A percentile compares a stretch with the other conserved stretches of the same genome.
Conservation (phyloP, 768 basidiomycete species). For the Tricholoma flavovirens region DNA sequence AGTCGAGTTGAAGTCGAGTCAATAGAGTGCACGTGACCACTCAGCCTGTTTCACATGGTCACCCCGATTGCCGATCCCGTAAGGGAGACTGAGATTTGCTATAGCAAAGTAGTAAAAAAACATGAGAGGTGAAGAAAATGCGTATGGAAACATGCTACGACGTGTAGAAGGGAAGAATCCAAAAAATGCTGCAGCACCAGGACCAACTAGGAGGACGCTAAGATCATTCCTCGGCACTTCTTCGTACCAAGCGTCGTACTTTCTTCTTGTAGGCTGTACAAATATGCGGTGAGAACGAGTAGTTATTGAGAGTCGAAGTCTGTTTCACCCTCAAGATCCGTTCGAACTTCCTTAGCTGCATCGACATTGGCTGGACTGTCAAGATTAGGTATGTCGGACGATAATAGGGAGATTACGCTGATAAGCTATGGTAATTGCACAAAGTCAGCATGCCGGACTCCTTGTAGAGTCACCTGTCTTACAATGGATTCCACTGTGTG, state of each 20-base stretch:
- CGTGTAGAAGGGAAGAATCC: conserved; percentile 3
- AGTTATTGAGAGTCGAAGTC: neutral
- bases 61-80: neutral
- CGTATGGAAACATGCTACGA: conserved; percentile 7
- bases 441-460: conserved; percentile 8
- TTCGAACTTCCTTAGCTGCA: conserved; percentile 84
- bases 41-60: conserved; percentile 1
- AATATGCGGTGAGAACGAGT: conserved; percentile 9
- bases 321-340: conserved; percentile 50
- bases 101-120: neutral
- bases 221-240: conserved; percentile 78
- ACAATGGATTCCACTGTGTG: conserved; percentile 97
- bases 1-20: neutral
- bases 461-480: conserved; percentile 13
- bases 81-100: neutral
- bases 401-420: conserved; percentile 93
- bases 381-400: conserved; percentile 84
- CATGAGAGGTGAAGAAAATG: conserved; percentile 1
- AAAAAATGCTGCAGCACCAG: conserved; percentile 1
- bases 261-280: conserved; percentile 86
- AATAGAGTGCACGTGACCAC: conserved; percentile 14
- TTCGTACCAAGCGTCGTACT: conserved; percentile 82
- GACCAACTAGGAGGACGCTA: conserved; percentile 5
- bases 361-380: conserved; percentile 97
- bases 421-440: conserved; percentile 58